Conservation (phyloP, 2,329 filamentous ascomycete species). For the Malbranchea cinnamomea region DNA sequence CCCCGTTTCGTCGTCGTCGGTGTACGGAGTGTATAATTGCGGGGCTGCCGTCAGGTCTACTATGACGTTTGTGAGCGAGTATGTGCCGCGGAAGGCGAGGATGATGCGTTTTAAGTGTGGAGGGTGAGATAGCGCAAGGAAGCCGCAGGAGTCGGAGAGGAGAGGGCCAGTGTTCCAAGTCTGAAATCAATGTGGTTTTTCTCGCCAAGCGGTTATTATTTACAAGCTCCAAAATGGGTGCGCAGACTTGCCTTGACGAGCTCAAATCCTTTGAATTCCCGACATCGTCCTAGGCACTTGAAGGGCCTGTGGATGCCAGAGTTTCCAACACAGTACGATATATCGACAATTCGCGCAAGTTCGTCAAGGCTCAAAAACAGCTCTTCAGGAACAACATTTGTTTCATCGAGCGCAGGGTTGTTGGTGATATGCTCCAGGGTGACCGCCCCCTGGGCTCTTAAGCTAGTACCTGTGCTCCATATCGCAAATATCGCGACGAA, state of each 20-base stretch:
- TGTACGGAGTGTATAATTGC: constrained; percentile 79
- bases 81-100: constrained; percentile 85
- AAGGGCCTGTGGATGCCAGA: constrained; percentile 76
- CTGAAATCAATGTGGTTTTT: constrained; percentile 16
- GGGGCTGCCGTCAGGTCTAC: constrained; percentile 78
- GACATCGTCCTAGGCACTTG: constrained; percentile 67
- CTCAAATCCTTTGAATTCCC: constrained; percentile 65
- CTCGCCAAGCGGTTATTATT: constrained; percentile 2
- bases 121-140: constrained; percentile 71
- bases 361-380: constrained; percentile 78
- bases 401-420: too few species aligned
- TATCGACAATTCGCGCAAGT: constrained; percentile 79
- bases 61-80: constrained; percentile 83
- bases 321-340: constrained; percentile 80
- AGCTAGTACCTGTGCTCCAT: too few species aligned
- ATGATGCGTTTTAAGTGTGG: constrained; percentile 50
- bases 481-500: too few species aligned
- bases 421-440: too few species aligned
- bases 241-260: constrained; percentile 48
- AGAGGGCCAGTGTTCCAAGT: constrained; percentile 85
- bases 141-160: constrained; percentile 83
- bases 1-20: constrained; percentile 22
- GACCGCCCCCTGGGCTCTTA: too few species aligned
- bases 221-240: constrained; percentile 2
- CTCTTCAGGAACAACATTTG: constrained; percentile 35